Evolutionary conservation across 257 asterid species (phyloP), one percentile per base, ranked within the genome.

Genomic region (Echites panduratus): DNA sequence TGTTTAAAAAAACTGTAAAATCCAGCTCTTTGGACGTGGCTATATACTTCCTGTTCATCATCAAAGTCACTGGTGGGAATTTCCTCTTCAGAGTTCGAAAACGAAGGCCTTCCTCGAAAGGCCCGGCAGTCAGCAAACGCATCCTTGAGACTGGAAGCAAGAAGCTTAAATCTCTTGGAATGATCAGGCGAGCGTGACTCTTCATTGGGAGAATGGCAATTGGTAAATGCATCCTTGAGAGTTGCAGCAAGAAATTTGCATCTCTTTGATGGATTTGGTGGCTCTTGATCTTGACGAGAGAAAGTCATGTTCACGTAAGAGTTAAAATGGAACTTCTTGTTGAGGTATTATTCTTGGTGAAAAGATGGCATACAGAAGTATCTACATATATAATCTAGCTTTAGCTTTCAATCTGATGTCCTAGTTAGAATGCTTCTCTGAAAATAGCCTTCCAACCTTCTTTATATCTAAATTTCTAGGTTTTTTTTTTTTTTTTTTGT

Each of bases 21-120:
- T n/a, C 22, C 40, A 53, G 5, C 14, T 11, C 2, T 19, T 67
- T 7, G n/a, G 49, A 7, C 41, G 40, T 45, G 2, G 41, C 9
- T 59, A 29, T 79, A 65, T 82, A 85, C 94, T 78, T 89, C 96
- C 68, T 89, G 93, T 82, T 92, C 96, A 49, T 86, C 85, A 41
- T 86, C 82, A 58, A 83, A 79, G 77, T 80, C 88, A 35, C 22
- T 49, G 57, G 70, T 78, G 50, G 82, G 70, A 70, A 75, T 83
- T n/a, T 86, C 88, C 20, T 82, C 80, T 63, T 85, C 87, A 4
- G 78, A 72, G 74, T 68, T 70, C 0, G 83, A 77, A 70, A 72
- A 71, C 0, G 88, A 81, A 75, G 70, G 76, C 62, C 73, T 85
- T 35, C 77, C 88, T 9, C 64, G 79, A 70, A 79, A 89, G 64